phyloP scores from a whole-genome alignment of 768 basidiomycete species.

The Calocera viscosa region DNA sequence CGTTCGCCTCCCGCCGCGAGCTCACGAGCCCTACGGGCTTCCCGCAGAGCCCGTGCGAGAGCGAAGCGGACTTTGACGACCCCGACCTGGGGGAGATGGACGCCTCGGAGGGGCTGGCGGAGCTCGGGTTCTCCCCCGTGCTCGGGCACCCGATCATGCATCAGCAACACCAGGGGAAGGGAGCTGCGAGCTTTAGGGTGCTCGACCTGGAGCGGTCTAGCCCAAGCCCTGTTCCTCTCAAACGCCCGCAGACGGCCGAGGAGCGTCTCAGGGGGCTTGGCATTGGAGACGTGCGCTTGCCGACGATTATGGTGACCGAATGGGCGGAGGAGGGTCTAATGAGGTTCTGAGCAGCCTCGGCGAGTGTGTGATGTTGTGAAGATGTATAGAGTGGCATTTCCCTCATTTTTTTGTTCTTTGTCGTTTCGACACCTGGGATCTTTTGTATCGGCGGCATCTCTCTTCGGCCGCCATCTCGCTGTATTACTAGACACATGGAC shows the following conservation, averaged over 20 bases:
- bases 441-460: neutral
- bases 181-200: neutral
- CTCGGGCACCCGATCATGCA: neutral
- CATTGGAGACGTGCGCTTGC: neutral
- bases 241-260: neutral
- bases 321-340: constrained; percentile 1
- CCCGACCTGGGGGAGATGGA: neutral
- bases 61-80: neutral
- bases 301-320: neutral
- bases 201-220: neutral
- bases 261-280: neutral
- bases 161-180: neutral
- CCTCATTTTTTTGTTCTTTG: neutral
- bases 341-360: neutral
- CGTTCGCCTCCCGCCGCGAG: neutral
- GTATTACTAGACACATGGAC: constrained; percentile 8
- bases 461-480: neutral
- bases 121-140: neutral
- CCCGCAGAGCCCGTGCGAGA: constrained; percentile 3
- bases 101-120: neutral
- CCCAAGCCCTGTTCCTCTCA: neutral
- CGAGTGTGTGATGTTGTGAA: neutral
- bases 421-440: neutral
- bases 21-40: neutral
- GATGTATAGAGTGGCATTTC: neutral